Evolutionary conservation across 768 basidiomycete genomes (phyloP).

Genomic region (Leucosporidium yakuticum): DNA sequence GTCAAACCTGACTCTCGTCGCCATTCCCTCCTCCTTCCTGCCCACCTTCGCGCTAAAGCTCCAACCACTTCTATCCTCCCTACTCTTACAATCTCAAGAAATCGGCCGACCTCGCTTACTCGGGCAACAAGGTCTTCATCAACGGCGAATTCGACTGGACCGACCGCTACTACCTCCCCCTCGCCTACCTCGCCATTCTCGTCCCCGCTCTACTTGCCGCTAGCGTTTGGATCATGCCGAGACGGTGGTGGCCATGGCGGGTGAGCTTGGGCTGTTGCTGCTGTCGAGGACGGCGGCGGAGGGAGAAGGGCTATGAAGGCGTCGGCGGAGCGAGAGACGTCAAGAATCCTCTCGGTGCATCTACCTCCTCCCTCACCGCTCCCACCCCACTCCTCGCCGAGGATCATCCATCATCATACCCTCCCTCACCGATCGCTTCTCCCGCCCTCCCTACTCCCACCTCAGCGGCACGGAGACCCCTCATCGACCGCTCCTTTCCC

Average conservation of each 20-base stretch:
- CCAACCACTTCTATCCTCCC: conserved; percentile 38
- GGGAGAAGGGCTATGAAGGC: not conserved
- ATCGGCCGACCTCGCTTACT: conserved; percentile 17
- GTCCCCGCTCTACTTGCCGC: conserved; percentile 26
- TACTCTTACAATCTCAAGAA: conserved; percentile 23
- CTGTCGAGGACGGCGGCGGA: not conserved
- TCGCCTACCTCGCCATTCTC: conserved; percentile 23
- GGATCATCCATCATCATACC: not conserved
- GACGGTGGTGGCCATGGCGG: conserved; percentile 27
- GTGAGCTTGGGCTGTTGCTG: conserved; percentile 13
- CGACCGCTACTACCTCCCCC: conserved; percentile 24
- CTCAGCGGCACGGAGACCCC: not conserved
- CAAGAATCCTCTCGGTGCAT: not conserved
- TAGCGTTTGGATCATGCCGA: conserved; percentile 18
- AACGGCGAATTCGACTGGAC: conserved; percentile 39
- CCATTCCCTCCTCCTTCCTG: too few species aligned
- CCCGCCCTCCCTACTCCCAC: not conserved
- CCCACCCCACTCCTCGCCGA: not conserved
- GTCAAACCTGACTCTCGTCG: too few species aligned
- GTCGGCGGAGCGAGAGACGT: not conserved
- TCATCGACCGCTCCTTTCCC: conserved; percentile 10
- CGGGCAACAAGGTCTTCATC: conserved; percentile 27
- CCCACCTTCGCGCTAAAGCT: too few species aligned
- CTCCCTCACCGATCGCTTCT: not conserved
- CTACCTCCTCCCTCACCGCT: not conserved